A percentile compares a stretch with the other conserved stretches of the same genome.
These are phyloP conservation scores for Pisolithus sp. DNA, from an alignment of 768 basidiomycete species.

Conservation along the genomic window DNA sequence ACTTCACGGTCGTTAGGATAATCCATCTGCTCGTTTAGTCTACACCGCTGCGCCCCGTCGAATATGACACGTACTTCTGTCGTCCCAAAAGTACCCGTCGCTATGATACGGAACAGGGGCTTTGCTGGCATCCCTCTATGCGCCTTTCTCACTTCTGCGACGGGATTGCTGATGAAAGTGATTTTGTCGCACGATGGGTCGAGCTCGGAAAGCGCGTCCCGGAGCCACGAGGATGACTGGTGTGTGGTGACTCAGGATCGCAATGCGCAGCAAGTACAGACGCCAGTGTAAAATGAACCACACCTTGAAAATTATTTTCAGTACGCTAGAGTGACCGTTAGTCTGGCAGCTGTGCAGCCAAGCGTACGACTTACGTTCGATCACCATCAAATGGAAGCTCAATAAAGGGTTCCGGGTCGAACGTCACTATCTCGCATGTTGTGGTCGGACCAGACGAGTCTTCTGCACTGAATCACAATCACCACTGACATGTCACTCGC, in stretches of 20 bases:
- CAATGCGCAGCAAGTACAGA: neutral
- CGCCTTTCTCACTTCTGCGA: constrained; percentile 24
- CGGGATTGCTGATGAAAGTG: constrained; percentile 74
- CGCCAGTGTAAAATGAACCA: constrained; percentile 6
- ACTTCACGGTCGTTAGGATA: constrained; percentile 92
- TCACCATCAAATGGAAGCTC: constrained; percentile 74
- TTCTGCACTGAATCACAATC: constrained; percentile 49
- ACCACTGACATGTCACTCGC: neutral
- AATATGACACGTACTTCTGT: constrained; percentile 54
- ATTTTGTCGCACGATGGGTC: constrained; percentile 84
- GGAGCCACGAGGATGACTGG: constrained; percentile 79
- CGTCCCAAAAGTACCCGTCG: constrained; percentile 75
- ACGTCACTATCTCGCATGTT: constrained; percentile 80
- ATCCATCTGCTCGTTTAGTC: constrained; percentile 64
- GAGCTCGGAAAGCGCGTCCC: constrained; percentile 86
- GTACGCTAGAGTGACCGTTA: constrained; percentile 37
- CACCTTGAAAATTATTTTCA: constrained; percentile 85
- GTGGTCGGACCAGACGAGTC: constrained; percentile 79
- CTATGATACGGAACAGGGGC: constrained; percentile 75
- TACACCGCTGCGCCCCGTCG: neutral
- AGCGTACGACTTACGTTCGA: constrained; percentile 39
- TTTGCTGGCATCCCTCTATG: constrained; percentile 26
- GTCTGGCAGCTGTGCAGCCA: constrained; percentile 1
- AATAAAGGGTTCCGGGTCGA: constrained; percentile 74
- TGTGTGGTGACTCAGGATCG: constrained; percentile 9